These are phyloP conservation scores for Aspergillus ustus DNA, from an alignment of 2,329 filamentous ascomycete genomes.

Conservation along the genomic window DNA sequence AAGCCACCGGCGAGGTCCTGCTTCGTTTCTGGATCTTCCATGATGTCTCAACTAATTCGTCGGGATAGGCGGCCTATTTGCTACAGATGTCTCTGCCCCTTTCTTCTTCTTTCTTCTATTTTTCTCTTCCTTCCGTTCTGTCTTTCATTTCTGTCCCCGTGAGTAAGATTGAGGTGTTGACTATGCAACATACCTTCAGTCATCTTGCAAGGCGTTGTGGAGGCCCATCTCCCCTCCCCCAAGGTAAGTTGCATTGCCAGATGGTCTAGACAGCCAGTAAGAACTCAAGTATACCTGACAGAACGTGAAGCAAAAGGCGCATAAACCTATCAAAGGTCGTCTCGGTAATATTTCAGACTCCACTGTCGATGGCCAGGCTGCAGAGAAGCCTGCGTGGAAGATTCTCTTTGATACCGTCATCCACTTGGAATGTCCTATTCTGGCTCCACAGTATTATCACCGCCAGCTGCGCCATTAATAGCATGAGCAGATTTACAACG, in stretches of 20 bases:
- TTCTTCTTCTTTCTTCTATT: conserved; percentile 5
- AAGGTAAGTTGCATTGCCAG: conserved; percentile 15
- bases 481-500: conserved; percentile 15
- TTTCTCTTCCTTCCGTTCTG: neutral
- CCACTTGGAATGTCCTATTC: conserved; percentile 3
- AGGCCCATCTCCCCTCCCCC: neutral
- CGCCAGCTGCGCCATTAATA: conserved; percentile 11
- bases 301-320: neutral
- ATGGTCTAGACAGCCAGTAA: neutral
- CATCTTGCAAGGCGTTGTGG: conserved; percentile 9
- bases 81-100: conserved; percentile 6
- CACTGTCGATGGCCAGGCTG: conserved; percentile 19
- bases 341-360: neutral
- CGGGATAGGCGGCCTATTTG: neutral
- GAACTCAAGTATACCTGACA: neutral
- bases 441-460: conserved; percentile 13
- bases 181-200: conserved; percentile 2
- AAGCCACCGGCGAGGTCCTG: conserved; percentile 1
- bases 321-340: conserved; percentile 5
- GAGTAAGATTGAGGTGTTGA: neutral
- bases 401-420: conserved; percentile 28
- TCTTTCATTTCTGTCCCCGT: neutral
- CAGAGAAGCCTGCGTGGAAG: conserved; percentile 42
- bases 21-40: conserved; percentile 18
- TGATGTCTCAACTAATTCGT: conserved; percentile 12